Base-by-base conservation (phyloP, 805 yeast species). In the Starmerella sp. region DNA sequence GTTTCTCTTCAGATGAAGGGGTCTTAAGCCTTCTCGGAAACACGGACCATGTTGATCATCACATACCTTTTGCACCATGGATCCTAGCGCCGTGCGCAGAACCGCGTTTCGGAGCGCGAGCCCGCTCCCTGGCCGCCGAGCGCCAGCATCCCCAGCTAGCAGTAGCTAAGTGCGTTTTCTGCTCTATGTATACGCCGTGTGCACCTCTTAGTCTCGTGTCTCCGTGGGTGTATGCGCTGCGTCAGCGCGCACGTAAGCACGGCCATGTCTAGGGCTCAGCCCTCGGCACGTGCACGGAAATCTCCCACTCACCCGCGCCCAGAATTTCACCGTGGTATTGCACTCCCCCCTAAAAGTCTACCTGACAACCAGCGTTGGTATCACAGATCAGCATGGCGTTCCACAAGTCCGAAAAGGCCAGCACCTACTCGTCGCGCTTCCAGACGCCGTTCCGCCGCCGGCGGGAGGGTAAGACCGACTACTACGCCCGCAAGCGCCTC, bases 401-500 rank as follows among this genome's bases (percentile, higher is more conserved):
- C 88, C 76, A 75, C 70, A 80, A 79, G 72, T 69, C 73, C 65
- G 70, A 76, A 66, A 88, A 89, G 83, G 77, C 81, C 73, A 83
- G 95, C 72, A 91, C 97, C 67, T 93, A 93, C 91, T 87, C 82
- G 82, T 89, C 97, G 73, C 90, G 98, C 77, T 93, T 83, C 95
- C 98, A 93, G 82, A 93, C 98, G 76, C 97, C 97, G 66, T 93
- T 90, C 96, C 89, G 98, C 79, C 90, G 98, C 84, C 87, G 98
- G 86, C 87, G 95, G 76, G 97, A 93, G 81, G 98, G 98, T 81
- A 93, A 93, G 84, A 93, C 98, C 74, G 98, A 93, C 77, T 93
- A 90, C 95, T 93, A 90, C 84, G 96, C 93, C 77, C 90, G 98
- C 84, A 93, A 93, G 95, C 89, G 97, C 81, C 81, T 93, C 74